These are phyloP conservation scores for Calonectria pseudoturangicola DNA, from an alignment of 2,329 filamentous ascomycete genomes.

Conservation along the genomic window DNA sequence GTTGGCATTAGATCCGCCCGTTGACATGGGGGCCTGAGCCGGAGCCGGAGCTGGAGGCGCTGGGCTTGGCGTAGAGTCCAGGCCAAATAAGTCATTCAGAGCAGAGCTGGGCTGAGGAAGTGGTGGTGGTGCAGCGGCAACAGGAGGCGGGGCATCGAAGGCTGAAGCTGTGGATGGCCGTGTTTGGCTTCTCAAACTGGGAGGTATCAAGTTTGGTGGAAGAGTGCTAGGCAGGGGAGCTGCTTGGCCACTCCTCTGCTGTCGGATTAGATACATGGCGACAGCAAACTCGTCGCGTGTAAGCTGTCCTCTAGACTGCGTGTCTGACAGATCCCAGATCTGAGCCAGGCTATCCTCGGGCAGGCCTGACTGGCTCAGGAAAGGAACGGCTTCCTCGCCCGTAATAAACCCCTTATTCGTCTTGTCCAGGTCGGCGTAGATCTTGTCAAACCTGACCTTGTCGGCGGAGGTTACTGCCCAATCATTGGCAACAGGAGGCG, in stretches of 20 bases:
- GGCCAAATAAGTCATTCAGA: constrained; percentile 93
- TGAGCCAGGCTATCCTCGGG: constrained; percentile 92
- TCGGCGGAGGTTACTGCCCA: constrained; percentile 91
- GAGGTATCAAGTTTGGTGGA: constrained; percentile 88
- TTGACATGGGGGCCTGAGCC: constrained; percentile 78
- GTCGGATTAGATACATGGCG: constrained; percentile 96
- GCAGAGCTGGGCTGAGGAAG: constrained; percentile 82
- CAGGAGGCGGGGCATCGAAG: constrained; percentile 68
- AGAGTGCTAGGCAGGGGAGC: constrained; percentile 83
- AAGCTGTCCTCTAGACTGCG: constrained; percentile 90
- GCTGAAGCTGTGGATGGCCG: constrained; percentile 72
- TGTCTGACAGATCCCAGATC: constrained; percentile 98
- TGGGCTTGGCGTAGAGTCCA: constrained; percentile 76
- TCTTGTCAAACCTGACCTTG: constrained; percentile 89
- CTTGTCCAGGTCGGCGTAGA: constrained; percentile 90
- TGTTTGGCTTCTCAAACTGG: constrained; percentile 83
- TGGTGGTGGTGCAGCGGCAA: constrained; percentile 60
- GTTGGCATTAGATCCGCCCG: constrained; percentile 80
- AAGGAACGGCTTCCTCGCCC: constrained; percentile 94
- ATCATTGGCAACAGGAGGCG: constrained; percentile 70
- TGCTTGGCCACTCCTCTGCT: constrained; percentile 84
- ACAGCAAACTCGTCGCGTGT: constrained; percentile 95
- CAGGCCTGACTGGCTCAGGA: constrained; percentile 93
- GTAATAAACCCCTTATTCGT: constrained; percentile 88
- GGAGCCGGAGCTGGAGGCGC: constrained; percentile 72